Percentiles rank a stretch among this genome's conserved stretches.
These are phyloP conservation scores for Candida ponderosae DNA, from an alignment of 805 yeast species.

Conservation along the genomic window DNA sequence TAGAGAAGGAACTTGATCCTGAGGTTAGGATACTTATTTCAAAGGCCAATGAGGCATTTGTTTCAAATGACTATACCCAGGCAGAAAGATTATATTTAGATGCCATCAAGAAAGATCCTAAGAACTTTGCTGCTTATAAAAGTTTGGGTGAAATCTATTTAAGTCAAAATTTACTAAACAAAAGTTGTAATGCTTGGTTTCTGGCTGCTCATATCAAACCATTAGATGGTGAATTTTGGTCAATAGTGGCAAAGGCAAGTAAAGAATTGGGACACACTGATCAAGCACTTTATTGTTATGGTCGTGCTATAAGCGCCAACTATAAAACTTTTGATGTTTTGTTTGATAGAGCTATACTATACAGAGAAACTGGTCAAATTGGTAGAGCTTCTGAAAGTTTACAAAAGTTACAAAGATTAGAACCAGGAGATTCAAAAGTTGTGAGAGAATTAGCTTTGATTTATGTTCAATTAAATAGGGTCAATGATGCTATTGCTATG, in stretches of 20 bases:
- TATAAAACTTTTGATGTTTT: slow-evolving; percentile 46
- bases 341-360: slow-evolving; percentile 58
- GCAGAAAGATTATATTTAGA: slow-evolving; percentile 57
- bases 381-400: slow-evolving; percentile 73
- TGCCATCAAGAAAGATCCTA: slow-evolving; percentile 71
- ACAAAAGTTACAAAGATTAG: slow-evolving; percentile 43
- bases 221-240: slow-evolving; percentile 73
- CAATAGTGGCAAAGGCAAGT: slow-evolving; percentile 62
- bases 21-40: slow-evolving; percentile 63
- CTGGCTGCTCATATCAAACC: slow-evolving; percentile 73
- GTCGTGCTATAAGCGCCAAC: slow-evolving; percentile 46
- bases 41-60: slow-evolving; percentile 77
- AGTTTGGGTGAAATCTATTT: slow-evolving; percentile 81
- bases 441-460: slow-evolving; percentile 53
- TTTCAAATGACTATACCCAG: slow-evolving; percentile 45
- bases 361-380: slow-evolving; percentile 55
- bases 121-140: slow-evolving; percentile 77
- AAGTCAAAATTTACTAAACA: slow-evolving; percentile 55
- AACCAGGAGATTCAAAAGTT: slow-evolving; percentile 54
- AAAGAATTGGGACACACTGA: slow-evolving; percentile 57
- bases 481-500: slow-evolving; percentile 66
- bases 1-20: slow-evolving; percentile 49
- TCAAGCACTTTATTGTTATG: slow-evolving; percentile 75
- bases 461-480: slow-evolving; percentile 43
- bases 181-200: slow-evolving; percentile 76